Percentiles rank a stretch among this genome's conserved stretches.
These are phyloP conservation scores for Sphagnurus paluster DNA, from an alignment of 1,284 basidiomycete species.

Conservation along the genomic window DNA sequence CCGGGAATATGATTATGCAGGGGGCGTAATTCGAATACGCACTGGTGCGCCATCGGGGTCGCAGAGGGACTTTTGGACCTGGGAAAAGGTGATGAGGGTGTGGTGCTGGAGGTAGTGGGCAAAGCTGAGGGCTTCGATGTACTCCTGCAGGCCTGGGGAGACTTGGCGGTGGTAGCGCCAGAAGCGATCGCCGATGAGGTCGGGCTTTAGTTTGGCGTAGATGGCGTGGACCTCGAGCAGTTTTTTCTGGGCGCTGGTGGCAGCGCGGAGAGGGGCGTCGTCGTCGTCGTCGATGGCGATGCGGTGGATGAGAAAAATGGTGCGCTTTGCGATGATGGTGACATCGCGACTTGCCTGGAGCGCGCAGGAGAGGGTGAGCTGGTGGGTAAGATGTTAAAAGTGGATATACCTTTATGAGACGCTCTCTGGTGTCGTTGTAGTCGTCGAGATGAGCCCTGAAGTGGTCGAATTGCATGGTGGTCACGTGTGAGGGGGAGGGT, in stretches of 20 bases:
- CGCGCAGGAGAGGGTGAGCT: constrained; percentile 4
- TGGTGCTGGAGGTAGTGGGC: constrained; percentile 82
- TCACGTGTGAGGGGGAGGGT: no score
- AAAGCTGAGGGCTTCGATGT: constrained; percentile 92
- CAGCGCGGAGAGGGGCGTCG: constrained; percentile 41
- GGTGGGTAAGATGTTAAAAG: background rate
- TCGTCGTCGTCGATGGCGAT: constrained; percentile 54
- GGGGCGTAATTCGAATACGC: constrained; percentile 28
- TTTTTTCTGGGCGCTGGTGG: constrained; percentile 62
- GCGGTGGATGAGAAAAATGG: constrained; percentile 93
- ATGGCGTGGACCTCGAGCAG: constrained; percentile 70
- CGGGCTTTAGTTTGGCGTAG: constrained; percentile 63
- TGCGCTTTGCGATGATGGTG: constrained; percentile 91
- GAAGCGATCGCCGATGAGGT: constrained; percentile 71
- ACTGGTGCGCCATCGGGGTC: constrained; percentile 63
- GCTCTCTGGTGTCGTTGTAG: constrained; percentile 74
- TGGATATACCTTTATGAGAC: constrained; percentile 74
- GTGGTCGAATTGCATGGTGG: constrained; percentile 41
- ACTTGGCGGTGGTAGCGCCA: constrained; percentile 82
- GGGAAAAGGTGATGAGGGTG: constrained; percentile 66
- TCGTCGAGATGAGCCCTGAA: constrained; percentile 76
- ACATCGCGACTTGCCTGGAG: constrained; percentile 77
- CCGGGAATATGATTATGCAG: constrained; percentile 5
- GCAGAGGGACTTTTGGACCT: constrained; percentile 67
- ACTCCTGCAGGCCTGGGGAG: constrained; percentile 83